phyloP scores from a whole-genome alignment of 768 basidiomycete genomes.

The Amanita inopinata region DNA sequence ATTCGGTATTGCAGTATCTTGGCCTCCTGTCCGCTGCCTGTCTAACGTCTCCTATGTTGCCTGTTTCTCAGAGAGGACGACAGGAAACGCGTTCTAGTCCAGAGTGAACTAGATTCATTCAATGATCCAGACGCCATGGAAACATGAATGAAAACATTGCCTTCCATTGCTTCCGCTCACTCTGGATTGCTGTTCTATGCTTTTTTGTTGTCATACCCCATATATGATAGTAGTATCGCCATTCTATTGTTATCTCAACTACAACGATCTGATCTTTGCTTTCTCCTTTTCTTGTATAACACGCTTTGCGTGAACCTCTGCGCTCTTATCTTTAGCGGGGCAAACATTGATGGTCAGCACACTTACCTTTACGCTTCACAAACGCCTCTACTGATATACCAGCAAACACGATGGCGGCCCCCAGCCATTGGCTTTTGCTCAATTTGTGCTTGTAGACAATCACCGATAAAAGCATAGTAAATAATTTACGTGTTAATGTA shows the following conservation, averaged over 20 bases:
- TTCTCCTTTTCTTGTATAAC: conserved; percentile 79
- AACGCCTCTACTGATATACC: conserved; percentile 92
- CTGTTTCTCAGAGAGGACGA: conserved; percentile 29
- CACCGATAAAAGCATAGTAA: conserved; percentile 96
- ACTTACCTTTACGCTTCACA: conserved; percentile 76
- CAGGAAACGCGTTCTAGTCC: conserved; percentile 36
- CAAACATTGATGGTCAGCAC: conserved; percentile 1
- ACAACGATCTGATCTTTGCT: conserved; percentile 72
- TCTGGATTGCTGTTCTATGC: conserved; percentile 17
- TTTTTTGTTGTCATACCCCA: conserved; percentile 8
- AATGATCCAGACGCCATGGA: conserved; percentile 42
- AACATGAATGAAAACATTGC: conserved; percentile 24
- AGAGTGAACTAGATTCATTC: conserved; percentile 18
- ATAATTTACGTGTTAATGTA: conserved; percentile 92
- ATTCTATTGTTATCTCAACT: conserved; percentile 17
- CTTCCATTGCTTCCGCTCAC: conserved; percentile 8
- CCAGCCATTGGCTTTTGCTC: conserved; percentile 81
- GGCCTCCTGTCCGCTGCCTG: conserved; percentile 1
- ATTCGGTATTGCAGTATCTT: conserved; percentile 19
- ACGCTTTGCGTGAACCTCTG: conserved; percentile 74
- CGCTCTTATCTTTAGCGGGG: conserved; percentile 1
- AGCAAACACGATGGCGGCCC: conserved; percentile 88
- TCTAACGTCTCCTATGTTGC: conserved; percentile 2
- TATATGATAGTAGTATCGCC: conserved; percentile 12
- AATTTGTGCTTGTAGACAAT: conserved; percentile 84